Base-by-base conservation (phyloP, 2,329 filamentous ascomycete genomes). In the Verticillium albo-atrum region DNA sequence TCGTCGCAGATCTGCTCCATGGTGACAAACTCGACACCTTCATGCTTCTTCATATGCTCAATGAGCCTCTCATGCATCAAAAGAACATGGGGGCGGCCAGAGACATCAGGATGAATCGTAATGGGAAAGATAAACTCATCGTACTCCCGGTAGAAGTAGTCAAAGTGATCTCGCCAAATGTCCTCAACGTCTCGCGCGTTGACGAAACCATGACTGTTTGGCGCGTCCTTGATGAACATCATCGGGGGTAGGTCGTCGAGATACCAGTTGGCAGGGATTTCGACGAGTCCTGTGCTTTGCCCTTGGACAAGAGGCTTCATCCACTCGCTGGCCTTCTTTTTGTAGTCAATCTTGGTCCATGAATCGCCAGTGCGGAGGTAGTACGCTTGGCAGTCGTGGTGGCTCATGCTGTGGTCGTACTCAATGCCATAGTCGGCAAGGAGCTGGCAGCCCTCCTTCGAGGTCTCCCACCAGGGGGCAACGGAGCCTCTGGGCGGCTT, bases 111-210 rank as follows among this genome's bases (percentile, higher is more conserved):
- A 70, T 92, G 89, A 35, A 91, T 88, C 0, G 89, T 92, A 72
- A 92, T 89, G 0, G 89, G 89, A 66, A 92, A 91, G 57, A 91
- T 82, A 62, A 91, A 91, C 65, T 90, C 87, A 65, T 92, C 88
- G 63, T 90, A 88, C 71, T 92, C 88, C 28, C 88, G 79, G 70
- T 92, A 92, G 67, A 89, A 91, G 72, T 91, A 91, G 65, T 88
- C 82, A 61, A 89, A 89, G 63, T 89, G 85, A 61, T 89, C 84
- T 54, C 81, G 75, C 86, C 85, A 89, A 34, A 88, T 79, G 34
- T 86, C 83, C 66, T 89, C 85, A 1, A 89, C 80, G 61, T 87
- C 84, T n/a, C 81, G 73, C 0, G 81, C 75, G 58, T 82, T 81
- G 20, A 80, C 77, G 64, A 75, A 88, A 7, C 87, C 87, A 66